These are phyloP conservation scores for Acidiella bohemica DNA, from an alignment of 495 filamentous ascomycete genomes.

Conservation along the genomic window DNA sequence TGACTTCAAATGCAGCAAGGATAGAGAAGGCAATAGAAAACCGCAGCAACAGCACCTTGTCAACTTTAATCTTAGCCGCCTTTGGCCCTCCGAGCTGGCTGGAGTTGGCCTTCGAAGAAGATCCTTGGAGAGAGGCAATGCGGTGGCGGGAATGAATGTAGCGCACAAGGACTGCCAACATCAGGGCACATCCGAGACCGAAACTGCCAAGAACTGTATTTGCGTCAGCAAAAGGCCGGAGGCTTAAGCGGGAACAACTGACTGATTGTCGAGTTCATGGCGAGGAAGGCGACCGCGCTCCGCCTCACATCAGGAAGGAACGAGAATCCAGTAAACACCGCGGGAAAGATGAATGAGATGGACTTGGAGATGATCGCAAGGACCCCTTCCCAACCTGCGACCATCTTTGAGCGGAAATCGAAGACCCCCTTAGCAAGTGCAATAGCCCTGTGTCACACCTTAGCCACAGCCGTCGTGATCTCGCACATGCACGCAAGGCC, in stretches of 20 bases:
- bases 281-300: background rate
- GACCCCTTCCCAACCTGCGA: background rate
- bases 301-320: background rate
- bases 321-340: conserved; percentile 1
- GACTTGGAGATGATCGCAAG: conserved; percentile 1
- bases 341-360: background rate
- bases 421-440: conserved; percentile 5
- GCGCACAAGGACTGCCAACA: background rate
- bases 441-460: background rate
- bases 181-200: background rate
- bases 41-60: conserved; percentile 7
- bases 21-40: conserved; percentile 8
- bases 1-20: conserved; percentile 2
- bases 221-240: background rate
- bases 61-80: conserved; percentile 1
- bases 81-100: background rate
- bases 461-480: background rate
- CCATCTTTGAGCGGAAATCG: background rate
- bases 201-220: conserved; percentile 2
- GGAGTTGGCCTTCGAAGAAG: background rate
- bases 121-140: conserved; percentile 1
- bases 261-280: background rate
- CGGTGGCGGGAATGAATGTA: conserved; percentile 2
- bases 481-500: background rate
- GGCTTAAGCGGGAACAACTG: background rate